Evolutionary conservation across 1,284 basidiomycete genomes (phyloP).

Genomic region (Ganoderma resinaceum): DNA sequence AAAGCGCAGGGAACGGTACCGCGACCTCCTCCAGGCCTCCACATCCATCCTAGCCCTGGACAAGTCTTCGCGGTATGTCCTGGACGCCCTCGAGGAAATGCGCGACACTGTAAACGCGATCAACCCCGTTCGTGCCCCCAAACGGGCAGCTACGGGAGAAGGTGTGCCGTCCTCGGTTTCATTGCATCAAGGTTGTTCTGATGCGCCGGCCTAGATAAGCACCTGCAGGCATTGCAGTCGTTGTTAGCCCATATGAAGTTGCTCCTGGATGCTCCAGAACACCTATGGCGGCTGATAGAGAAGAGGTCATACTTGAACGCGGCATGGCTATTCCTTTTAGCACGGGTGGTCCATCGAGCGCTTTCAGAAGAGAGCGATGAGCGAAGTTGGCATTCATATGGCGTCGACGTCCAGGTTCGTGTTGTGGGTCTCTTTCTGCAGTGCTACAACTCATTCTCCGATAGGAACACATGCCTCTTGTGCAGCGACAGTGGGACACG

Average conservation of each 20-base stretch:
- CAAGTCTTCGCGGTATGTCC: constrained; percentile 67
- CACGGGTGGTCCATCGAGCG: constrained; percentile 79
- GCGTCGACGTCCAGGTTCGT: constrained; percentile 69
- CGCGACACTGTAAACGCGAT: constrained; percentile 58
- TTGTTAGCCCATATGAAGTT: constrained; percentile 89
- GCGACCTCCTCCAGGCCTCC: constrained; percentile 91
- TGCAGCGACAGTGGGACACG: constrained; percentile 90
- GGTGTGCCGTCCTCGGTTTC: constrained; percentile 35
- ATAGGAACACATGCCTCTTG: constrained; percentile 81
- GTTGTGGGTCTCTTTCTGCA: not conserved
- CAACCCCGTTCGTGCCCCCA: constrained; percentile 50
- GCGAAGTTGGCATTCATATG: constrained; percentile 59
- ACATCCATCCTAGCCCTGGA: constrained; percentile 85
- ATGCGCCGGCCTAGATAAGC: constrained; percentile 56
- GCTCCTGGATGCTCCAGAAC: constrained; percentile 87
- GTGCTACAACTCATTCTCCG: not conserved
- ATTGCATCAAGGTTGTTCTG: not conserved
- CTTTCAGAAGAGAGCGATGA: constrained; percentile 61
- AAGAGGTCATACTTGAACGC: constrained; percentile 80
- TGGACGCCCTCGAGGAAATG: constrained; percentile 66
- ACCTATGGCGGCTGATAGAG: constrained; percentile 86
- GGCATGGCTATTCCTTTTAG: constrained; percentile 87
- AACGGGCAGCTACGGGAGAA: constrained; percentile 50
- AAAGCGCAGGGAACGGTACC: constrained; percentile 90
- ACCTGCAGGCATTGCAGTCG: constrained; percentile 73